These are phyloP conservation scores for Rhipidocladum racemiflorum DNA, from an alignment of 176 grass and related monocot species.

Conservation along the genomic window DNA sequence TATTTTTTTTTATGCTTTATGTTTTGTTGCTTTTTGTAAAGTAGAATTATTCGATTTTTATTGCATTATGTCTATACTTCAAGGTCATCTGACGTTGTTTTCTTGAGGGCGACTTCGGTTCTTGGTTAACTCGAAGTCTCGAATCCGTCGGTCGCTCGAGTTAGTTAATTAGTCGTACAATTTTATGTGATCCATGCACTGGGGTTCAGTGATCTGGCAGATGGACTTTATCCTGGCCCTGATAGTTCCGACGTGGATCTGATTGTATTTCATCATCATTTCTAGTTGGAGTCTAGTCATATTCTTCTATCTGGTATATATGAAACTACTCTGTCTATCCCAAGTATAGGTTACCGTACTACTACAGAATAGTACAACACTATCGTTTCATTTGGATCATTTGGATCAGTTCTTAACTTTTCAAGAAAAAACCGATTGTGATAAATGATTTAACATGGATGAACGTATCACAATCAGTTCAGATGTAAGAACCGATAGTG, in stretches of 20 bases:
- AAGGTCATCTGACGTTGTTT: constrained; percentile 30
- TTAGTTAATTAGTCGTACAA: not conserved
- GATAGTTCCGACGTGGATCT: not conserved
- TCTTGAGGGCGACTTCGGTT: constrained; percentile 13
- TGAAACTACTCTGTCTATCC: too few relatives aligned
- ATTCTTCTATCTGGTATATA: not conserved
- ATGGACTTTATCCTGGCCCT: not conserved
- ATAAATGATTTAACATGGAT: too few relatives aligned
- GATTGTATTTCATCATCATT: not conserved
- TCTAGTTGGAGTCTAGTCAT: constrained; percentile 14
- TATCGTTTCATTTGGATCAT: too few relatives aligned
- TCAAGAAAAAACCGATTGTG: too few relatives aligned
- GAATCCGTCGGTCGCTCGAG: not conserved
- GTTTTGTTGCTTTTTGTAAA: constrained; percentile 1
- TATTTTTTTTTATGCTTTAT: not conserved
- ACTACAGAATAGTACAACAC: too few relatives aligned
- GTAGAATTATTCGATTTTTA: constrained; percentile 24
- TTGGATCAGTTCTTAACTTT: too few relatives aligned
- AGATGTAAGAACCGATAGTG: too few relatives aligned
- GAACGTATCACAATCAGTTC: too few relatives aligned
- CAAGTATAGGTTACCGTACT: too few relatives aligned
- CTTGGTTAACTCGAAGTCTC: not conserved
- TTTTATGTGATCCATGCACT: constrained; percentile 12
- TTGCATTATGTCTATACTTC: constrained; percentile 32
- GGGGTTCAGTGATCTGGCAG: not conserved